Base-by-base conservation (phyloP, 176 grass and related monocot genomes). In the Oryza longistaminata region DNA sequence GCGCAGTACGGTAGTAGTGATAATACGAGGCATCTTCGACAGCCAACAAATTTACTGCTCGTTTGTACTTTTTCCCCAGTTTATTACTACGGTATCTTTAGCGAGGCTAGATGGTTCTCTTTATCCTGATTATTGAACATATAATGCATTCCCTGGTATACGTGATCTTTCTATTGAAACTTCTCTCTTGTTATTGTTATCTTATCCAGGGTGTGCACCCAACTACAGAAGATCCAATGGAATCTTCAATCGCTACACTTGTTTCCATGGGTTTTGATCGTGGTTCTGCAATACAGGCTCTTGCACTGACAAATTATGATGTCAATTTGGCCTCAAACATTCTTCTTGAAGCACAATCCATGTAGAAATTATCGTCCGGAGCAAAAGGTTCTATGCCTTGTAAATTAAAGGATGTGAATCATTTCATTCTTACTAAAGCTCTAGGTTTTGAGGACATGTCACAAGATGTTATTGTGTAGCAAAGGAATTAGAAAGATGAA, bases 201-300 rank as follows among this genome's bases (percentile, higher is more conserved):
- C 46, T 69, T 74, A 48, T 66, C n/a, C 82, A 91, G 85, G 76
- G 48, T 8, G 9, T 7, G 4, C 43, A 0, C 76, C 11, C 93
- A 33, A 21, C 80, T 17, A 40, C 70, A 14, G 46, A 69, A 35
- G 85, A 88, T 70, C 78, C 91, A 14, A 48, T 64, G 17, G 93
- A 99, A 12, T 70, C 85, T 52, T 96, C 89, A 7, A 68, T 96
- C 31, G 49, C 84, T 10, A 79, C 82, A 9, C 90, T 99, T 1
- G 85, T 96, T 25, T 92, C 96, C 11, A 99, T 99, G 93, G 96
- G 93, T 61, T 99, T 99, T 15, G 93, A 99, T 37, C 90, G 81
- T 27, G 77, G 73, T 67, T 94, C 96, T 48, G 91, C 90, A 45
- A 88, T 91, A 46, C 93, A 89, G 76, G 93, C 93, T 26, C 89